Evolutionary conservation across 768 basidiomycete species (phyloP), one percentile per base, ranked within the genome.

Genomic region (Amanita muscaria): DNA sequence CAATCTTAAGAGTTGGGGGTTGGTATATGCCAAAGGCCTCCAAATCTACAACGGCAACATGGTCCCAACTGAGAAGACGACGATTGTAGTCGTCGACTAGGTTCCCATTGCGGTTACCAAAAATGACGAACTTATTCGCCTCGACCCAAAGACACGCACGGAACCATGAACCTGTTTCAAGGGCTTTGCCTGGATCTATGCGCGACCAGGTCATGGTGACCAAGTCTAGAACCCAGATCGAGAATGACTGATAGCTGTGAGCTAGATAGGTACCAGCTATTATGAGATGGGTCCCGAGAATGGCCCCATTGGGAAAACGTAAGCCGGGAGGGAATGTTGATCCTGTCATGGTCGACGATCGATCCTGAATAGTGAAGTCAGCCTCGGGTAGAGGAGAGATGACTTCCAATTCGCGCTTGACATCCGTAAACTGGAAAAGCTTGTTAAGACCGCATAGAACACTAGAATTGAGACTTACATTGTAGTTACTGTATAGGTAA

Each of bases 21-120:
- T 88, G 85, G 58, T 98, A 98, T 51, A 99, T 91, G 1, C 94
- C 94, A 56, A 92, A 94, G 0, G 93, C 85, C 63, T 97, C 93
- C 19, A 96, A 69, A 56, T 93, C 89, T 46, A 94, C 80, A 44
- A 87, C 80, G 4, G 88, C 88, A 42, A 93, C 80, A 56, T 97
- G 87, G 55, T 92, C 88, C 88, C 88, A 92, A 56, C 83, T 88
- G 48, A 91, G 74, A 9, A 92, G 72, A 15, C 91, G 82, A 37
- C 88, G 82, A 55, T 96, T 92, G 59, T 93, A 93, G 56, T 96
- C 91, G 47, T 89, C 86, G 4, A 91, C 88, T 19, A 93, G 74
- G 56, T 88, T 91, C 5, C 91, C 88, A 46, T 80, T 70, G 19
- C 79, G 75, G 62, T 96, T 93, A 1, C 94, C 94, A 54, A 97